These are phyloP conservation scores for Carex arenaria DNA, from an alignment of 202 grass and related monocot species.

Conservation along the genomic window DNA sequence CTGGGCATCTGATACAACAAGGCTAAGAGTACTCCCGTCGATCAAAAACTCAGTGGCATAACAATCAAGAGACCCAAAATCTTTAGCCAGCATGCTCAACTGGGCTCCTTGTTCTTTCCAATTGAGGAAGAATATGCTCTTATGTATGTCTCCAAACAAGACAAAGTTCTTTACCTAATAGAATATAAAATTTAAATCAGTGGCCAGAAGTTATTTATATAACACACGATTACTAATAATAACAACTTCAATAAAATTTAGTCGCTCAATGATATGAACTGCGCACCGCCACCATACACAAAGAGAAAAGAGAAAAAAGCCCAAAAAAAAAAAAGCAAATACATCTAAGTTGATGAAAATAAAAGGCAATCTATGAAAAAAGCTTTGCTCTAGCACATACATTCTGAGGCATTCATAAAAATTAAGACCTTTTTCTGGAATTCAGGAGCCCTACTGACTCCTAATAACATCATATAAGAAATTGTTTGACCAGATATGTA, in stretches of 20 bases:
- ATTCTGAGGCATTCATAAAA: neutral
- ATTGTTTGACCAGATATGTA: neutral
- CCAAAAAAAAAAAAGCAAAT: neutral
- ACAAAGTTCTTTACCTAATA: slow-evolving; percentile 92
- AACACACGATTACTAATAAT: neutral
- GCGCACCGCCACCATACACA: neutral
- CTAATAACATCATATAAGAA: neutral
- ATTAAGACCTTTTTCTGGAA: neutral
- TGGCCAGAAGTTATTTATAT: neutral
- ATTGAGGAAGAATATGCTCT: slow-evolving; percentile 95
- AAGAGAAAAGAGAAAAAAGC: neutral
- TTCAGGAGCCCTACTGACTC: neutral
- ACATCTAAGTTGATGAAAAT: neutral
- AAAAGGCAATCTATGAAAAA: neutral
- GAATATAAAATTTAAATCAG: slow-evolving; percentile 8
- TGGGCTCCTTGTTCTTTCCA: slow-evolving; percentile 99
- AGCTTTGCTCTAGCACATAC: neutral
- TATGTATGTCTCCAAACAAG: slow-evolving; percentile 92
- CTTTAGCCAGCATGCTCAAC: slow-evolving; percentile 86
- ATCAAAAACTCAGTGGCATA: slow-evolving; percentile 96
- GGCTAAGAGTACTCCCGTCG: slow-evolving; percentile 93
- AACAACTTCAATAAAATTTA: neutral
- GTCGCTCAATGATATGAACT: neutral
- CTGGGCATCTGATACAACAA: slow-evolving; percentile 76
- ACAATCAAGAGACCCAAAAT: slow-evolving; percentile 91